phyloP scores from a whole-genome alignment of 2,329 filamentous ascomycete genomes.

The Fusarium nygamai region DNA sequence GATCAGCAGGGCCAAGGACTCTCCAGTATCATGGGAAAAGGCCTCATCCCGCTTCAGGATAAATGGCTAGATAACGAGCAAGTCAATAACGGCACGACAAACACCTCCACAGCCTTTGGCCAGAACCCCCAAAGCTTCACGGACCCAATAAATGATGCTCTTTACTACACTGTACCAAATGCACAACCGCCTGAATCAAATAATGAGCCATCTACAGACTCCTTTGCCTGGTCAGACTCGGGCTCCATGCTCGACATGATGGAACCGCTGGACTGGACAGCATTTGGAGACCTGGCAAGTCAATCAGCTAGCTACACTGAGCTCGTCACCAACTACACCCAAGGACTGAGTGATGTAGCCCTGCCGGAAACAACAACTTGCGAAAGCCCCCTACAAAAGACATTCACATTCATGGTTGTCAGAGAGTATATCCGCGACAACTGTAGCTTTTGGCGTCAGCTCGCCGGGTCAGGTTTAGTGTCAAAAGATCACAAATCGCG shows the following conservation, averaged over 20 bases:
- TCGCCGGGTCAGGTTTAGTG: constrained; percentile 2
- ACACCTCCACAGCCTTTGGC: neutral
- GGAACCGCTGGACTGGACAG: neutral
- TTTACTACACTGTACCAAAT: neutral
- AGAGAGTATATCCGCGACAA: neutral
- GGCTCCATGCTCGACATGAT: neutral
- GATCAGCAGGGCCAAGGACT: neutral
- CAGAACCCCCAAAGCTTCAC: too few relatives aligned
- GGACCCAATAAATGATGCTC: neutral
- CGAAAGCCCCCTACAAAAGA: accelerated
- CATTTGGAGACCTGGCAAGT: accelerated
- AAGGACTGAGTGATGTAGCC: accelerated
- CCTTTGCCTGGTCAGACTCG: accelerated
- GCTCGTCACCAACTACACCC: accelerated
- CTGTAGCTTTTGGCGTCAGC: neutral
- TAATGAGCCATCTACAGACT: neutral
- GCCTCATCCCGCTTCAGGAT: accelerated
- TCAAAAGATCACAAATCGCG: neutral
- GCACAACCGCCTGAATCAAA: neutral
- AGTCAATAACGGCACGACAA: neutral
- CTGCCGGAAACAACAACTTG: accelerated
- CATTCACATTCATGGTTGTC: neutral
- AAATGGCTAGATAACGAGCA: neutral
- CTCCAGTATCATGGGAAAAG: too few relatives aligned
- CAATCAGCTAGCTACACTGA: neutral